Base-by-base conservation (phyloP, 2,329 filamentous ascomycete species). In the Arthrobotrys megalospora region DNA sequence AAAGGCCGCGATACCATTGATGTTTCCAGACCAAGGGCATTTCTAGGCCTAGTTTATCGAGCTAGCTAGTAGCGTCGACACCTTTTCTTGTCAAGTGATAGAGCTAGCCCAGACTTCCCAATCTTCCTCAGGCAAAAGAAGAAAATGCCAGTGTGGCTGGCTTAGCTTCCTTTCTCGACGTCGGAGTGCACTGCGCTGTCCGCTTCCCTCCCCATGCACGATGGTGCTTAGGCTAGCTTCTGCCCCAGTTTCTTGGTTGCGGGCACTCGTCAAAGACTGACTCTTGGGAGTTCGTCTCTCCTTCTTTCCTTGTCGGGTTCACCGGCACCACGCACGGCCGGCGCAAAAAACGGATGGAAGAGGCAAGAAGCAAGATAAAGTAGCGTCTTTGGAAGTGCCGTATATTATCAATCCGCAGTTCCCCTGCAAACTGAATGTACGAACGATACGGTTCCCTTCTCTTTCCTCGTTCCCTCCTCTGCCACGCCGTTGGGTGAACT, bases 181-280 rank as follows among this genome's bases (percentile, higher is more conserved):
- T 78, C 75, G 75, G 75, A 78, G 75, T 78, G 75, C 73, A 62
- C 73, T 72, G 60, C 67, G 67, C 75, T 72, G 75, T 72, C 75
- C 75, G 75, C 48, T 52, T 43, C 47, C 43, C 52, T 28, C 50
- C 32, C 62, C 67, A 67, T 78, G 75, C 65, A 60, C 19, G 19
- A 60, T 78, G 38, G 48, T 55, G 65, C 58, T 64, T 41, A 14
- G 45, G 63, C 48, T 65, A 65, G 62, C 60, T 28, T 65, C 73
- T 71, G 64, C 75, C 75, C 75, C 75, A 71, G 75, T 78, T 78
- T 72, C 75, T 78, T 71, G 73, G 73, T 77, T 67, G 58, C 60
- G 60, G 73, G 62, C 66, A 62, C 73, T 62, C 19, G 32, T 58
- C 58, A 69, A 50, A 58, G 38, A 38, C 64, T 77, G 43, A 45